phyloP scores from a whole-genome alignment of 805 yeast genomes.

The Saturnispora bothae region DNA sequence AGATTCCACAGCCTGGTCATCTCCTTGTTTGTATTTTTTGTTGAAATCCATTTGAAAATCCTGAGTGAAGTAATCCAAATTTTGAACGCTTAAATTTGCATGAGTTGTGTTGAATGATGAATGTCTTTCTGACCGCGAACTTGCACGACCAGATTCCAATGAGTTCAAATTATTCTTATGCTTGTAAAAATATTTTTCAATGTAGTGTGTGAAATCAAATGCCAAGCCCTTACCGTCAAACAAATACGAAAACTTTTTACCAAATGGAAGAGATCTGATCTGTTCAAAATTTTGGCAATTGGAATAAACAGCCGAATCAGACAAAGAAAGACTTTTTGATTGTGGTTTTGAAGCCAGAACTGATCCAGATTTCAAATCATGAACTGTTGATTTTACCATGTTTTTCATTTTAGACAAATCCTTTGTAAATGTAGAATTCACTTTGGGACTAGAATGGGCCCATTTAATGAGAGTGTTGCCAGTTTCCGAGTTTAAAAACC shows the following conservation, averaged over 20 bases:
- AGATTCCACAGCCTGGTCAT: conserved; percentile 1
- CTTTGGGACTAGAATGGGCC: conserved; percentile 20
- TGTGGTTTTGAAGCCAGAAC: conserved; percentile 14
- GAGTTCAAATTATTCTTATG: neutral
- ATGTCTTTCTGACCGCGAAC: neutral
- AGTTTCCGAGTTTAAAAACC: conserved; percentile 19
- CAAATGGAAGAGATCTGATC: conserved; percentile 18
- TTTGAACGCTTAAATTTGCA: no score
- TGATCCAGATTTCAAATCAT: conserved; percentile 26
- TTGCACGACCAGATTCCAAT: neutral
- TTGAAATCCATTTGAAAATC: neutral
- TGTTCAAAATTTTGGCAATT: conserved; percentile 23
- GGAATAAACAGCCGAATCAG: conserved; percentile 13
- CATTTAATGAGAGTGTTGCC: conserved; percentile 17
- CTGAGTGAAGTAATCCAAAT: neutral
- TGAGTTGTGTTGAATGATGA: neutral
- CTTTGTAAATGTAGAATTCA: conserved; percentile 25
- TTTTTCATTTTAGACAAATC: conserved; percentile 28
- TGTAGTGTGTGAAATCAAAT: conserved; percentile 16
- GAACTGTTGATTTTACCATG: conserved; percentile 28
- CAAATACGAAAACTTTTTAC: conserved; percentile 28
- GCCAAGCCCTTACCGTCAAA: conserved; percentile 44
- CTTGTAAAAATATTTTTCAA: neutral
- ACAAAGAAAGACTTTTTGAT: conserved; percentile 12
- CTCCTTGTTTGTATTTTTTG: neutral